Percentiles rank a stretch among this genome's conserved stretches.
phyloP scores from a whole-genome alignment of 371 early-diverging fungal genomes.

The Apophysomyces trapeziformis region DNA sequence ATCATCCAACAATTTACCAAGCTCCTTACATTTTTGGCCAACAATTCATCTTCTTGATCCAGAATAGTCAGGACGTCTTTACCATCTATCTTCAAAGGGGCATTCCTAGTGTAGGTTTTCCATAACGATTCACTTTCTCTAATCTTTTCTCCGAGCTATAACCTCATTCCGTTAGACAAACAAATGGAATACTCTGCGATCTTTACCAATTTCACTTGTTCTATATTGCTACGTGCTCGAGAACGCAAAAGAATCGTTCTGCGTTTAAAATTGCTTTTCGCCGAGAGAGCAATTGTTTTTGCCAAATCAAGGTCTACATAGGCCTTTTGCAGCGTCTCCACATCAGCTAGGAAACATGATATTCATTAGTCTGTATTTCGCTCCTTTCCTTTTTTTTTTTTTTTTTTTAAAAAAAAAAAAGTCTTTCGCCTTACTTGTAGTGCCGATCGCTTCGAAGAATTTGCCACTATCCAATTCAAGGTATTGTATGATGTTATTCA shows the following conservation, averaged over 20 bases:
- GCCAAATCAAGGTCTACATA: conserved; percentile 34
- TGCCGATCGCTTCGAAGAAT: conserved; percentile 16
- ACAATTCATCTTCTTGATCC: conserved; percentile 17
- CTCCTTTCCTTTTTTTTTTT: not conserved
- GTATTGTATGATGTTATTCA: conserved; percentile 11
- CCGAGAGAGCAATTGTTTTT: conserved; percentile 32
- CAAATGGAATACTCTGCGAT: not conserved
- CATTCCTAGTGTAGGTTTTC: conserved; percentile 25
- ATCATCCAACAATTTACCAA: not conserved
- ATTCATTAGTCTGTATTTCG: not conserved
- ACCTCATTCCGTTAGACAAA: not conserved
- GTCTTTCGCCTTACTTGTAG: conserved; percentile 2
- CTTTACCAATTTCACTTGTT: conserved; percentile 22
- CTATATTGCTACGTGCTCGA: conserved; percentile 15
- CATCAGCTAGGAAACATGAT: conserved; percentile 19
- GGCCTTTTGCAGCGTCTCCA: conserved; percentile 30
- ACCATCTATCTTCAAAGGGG: conserved; percentile 22
- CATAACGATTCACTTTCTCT: conserved; percentile 22
- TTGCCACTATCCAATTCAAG: conserved; percentile 15
- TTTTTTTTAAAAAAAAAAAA: too few relatives aligned
- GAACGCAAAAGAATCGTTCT: conserved; percentile 24
- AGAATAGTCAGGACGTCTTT: conserved; percentile 23
- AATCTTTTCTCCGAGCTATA: conserved; percentile 25
- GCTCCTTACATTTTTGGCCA: conserved; percentile 19
- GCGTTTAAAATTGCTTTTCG: conserved; percentile 27